Base-by-base conservation (phyloP, 441 rosid species). In the Hypseocharis bilobata region DNA sequence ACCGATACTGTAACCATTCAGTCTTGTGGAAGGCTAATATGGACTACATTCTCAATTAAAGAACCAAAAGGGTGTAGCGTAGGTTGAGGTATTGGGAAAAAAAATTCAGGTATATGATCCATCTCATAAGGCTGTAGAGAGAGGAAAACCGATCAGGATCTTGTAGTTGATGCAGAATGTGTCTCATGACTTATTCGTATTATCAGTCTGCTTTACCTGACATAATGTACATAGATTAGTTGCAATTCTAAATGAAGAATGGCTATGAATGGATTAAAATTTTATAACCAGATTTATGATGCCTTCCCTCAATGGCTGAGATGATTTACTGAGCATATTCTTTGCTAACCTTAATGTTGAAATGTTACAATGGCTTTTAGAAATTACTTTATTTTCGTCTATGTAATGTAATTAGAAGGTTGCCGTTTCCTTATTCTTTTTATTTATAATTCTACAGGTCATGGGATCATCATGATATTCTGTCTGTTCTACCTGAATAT, bases 391-490 rank as follows among this genome's bases (percentile, higher is more conserved):
- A n/a, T 26, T 54, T 59, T 57, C 28, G 20, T 45, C 38, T 10
- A 45, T 5, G 20, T 45, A 45, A 4, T 1, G 52, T 45, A 45
- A 10, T 45, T 45, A 22, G 25, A 22, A 22, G 59, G 14, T 54
- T 6, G 1, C 19, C 27, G 7, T 13, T 6, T 44, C 51, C 51
- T 13, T 14, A 2, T 11, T 44, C 11, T 0, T 19, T 20, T 51
- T 51, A 20, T 23, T 23, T 23, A 2, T 59, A 16, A 65, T 60
- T 70, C 62, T 75, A 38, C 80, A 92, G 98, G 98, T 86, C 98
- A 51, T 92, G 96, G 98, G 98, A 92, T 79, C 98, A 92, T 79
- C 96, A 84, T 55, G 98, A 92, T 56, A 69, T 92, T 66, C 75
- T 92, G 34, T 87, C 97, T 32, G 96, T 92, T 32, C 60, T 79